These are phyloP conservation scores for Epichloe amarillans DNA, from an alignment of 2,329 filamentous ascomycete species.

Conservation along the genomic window DNA sequence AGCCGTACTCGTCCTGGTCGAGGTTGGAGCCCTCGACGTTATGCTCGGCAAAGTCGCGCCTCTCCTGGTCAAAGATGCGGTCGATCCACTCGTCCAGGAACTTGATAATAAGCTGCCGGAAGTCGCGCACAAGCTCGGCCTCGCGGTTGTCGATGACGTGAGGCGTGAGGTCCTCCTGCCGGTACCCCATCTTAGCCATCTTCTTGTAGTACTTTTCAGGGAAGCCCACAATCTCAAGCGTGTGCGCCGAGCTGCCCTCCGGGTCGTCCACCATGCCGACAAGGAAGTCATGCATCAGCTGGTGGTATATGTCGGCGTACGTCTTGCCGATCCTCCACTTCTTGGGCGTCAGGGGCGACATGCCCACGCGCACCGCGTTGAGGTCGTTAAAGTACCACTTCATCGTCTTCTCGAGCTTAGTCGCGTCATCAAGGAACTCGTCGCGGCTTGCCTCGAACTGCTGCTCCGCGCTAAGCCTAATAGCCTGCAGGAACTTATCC, in stretches of 20 bases:
- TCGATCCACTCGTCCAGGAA: slow-evolving; percentile 97
- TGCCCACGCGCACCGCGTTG: slow-evolving; percentile 84
- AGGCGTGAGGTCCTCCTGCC: slow-evolving; percentile 61
- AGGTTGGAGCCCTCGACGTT: slow-evolving; percentile 61
- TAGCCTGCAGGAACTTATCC: slow-evolving; percentile 78
- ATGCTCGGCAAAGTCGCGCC: slow-evolving; percentile 66
- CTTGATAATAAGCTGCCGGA: slow-evolving; percentile 87
- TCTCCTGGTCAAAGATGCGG: slow-evolving; percentile 73
- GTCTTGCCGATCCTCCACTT: slow-evolving; percentile 94
- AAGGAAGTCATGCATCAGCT: slow-evolving; percentile 90
- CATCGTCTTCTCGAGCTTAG: slow-evolving; percentile 71
- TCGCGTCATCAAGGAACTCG: slow-evolving; percentile 71
- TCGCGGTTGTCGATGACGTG: slow-evolving; percentile 87
- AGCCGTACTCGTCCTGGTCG: slow-evolving; percentile 77
- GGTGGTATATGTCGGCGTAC: slow-evolving; percentile 83
- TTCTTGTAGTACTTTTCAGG: slow-evolving; percentile 92
- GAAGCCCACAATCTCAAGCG: slow-evolving; percentile 88
- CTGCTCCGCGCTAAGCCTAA: slow-evolving; percentile 57
- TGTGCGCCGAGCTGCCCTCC: slow-evolving; percentile 71
- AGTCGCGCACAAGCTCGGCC: slow-evolving; percentile 81
- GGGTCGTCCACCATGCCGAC: slow-evolving; percentile 71
- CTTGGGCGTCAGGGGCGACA: slow-evolving; percentile 82
- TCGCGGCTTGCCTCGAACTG: slow-evolving; percentile 62
- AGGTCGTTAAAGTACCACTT: slow-evolving; percentile 98
- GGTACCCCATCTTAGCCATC: slow-evolving; percentile 80